phyloP scores from a whole-genome alignment of 176 grass and related monocot genomes.

The Saccharum spontaneum region DNA sequence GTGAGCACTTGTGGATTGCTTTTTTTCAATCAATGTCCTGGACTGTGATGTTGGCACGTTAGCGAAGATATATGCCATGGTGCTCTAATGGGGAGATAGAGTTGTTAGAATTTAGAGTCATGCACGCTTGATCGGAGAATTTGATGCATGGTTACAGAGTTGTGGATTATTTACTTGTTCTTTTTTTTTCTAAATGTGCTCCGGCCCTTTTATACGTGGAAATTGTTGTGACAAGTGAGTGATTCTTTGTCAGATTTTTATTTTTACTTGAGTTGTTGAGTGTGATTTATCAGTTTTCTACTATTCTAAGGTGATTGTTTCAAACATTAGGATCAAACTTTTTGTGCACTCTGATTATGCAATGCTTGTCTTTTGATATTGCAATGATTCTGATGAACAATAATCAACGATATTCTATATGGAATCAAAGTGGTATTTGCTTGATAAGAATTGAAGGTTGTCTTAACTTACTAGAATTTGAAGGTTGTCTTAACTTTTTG shows the following conservation, averaged over 20 bases:
- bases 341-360: not conserved
- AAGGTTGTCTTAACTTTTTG: too few relatives aligned
- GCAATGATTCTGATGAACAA: not conserved
- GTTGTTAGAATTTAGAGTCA: not conserved
- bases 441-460: not conserved
- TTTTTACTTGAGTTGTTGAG: not conserved
- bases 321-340: not conserved
- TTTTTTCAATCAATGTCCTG: not conserved
- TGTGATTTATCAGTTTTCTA: not conserved
- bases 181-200: not conserved
- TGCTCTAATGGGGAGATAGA: not conserved
- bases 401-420: not conserved
- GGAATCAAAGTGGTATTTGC: not conserved
- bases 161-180: not conserved
- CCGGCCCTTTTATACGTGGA: not conserved
- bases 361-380: not conserved
- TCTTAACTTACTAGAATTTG: not conserved
- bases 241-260: not conserved
- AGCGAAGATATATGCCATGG: not conserved
- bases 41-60: not conserved
- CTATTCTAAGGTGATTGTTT: not conserved
- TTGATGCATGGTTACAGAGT: not conserved
- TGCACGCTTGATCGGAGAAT: constrained; percentile 5
- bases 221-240: not conserved
- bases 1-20: constrained; percentile 16